phyloP scores from a whole-genome alignment of 1,284 basidiomycete genomes.

The Apiotrichum mycotoxinovorans region DNA sequence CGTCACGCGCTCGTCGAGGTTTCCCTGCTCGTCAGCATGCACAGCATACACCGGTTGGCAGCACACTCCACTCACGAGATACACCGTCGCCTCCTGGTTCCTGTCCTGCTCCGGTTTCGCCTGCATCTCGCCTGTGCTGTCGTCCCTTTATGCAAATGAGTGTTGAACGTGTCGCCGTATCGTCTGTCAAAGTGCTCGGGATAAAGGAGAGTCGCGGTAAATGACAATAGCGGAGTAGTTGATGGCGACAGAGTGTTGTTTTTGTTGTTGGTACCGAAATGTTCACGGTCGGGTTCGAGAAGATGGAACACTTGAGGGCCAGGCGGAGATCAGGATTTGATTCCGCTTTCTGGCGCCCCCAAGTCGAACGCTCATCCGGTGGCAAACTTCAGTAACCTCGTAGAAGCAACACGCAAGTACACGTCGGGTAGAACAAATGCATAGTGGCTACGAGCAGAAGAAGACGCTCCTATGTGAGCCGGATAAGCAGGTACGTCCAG shows the following conservation, averaged over 20 bases:
- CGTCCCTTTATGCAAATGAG: no score
- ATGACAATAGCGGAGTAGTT: no score
- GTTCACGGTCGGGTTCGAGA: background rate
- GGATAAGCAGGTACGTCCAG: slow-evolving; percentile 51
- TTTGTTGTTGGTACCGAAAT: background rate
- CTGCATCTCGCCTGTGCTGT: slow-evolving; percentile 28
- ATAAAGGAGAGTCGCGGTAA: no score
- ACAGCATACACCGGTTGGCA: no score
- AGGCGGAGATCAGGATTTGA: background rate
- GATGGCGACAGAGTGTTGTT: background rate
- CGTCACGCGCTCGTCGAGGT: slow-evolving; percentile 89
- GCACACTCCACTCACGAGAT: slow-evolving; percentile 61
- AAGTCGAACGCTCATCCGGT: no score
- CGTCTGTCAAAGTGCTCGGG: no score
- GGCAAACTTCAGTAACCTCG: no score
- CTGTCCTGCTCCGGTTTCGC: slow-evolving; percentile 70
- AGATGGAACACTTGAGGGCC: background rate
- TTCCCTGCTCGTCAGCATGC: slow-evolving; percentile 66
- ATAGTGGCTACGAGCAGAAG: no score
- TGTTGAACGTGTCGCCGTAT: no score
- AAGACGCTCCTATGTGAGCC: slow-evolving; percentile 36
- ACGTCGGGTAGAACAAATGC: no score
- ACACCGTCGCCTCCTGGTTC: slow-evolving; percentile 93
- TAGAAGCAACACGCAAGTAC: no score
- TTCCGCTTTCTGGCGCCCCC: no score